A percentile compares a stretch with the other conserved stretches of the same genome.
Conservation (phyloP, 495 filamentous ascomycete species). For the Pseudomonodictys pantanalensis region DNA sequence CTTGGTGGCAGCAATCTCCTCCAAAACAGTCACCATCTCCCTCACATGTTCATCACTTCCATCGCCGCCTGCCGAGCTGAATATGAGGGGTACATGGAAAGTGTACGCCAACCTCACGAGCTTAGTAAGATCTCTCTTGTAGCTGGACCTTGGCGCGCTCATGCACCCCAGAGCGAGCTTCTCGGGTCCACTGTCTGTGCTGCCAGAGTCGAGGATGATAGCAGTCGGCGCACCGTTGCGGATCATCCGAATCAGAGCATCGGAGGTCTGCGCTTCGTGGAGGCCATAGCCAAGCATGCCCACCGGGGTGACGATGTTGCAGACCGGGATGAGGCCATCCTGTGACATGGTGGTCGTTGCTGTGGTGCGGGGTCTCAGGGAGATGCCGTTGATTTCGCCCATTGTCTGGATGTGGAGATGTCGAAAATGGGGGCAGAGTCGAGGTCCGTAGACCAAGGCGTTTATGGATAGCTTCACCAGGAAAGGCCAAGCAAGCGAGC, state of each 20-base stretch:
- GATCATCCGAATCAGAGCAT: not conserved
- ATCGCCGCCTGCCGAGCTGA: constrained; percentile 51
- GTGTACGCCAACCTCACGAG: constrained; percentile 38
- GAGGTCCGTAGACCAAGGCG: too few relatives aligned
- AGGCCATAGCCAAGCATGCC: constrained; percentile 51
- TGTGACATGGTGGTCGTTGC: too few relatives aligned
- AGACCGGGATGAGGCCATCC: constrained; percentile 3
- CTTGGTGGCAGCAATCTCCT: constrained; percentile 22
- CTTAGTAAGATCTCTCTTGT: constrained; percentile 45
- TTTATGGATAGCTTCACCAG: too few relatives aligned
- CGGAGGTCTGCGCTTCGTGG: not conserved
- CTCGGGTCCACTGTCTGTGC: constrained; percentile 49
- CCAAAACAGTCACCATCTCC: constrained; percentile 44
- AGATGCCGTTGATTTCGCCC: too few relatives aligned
- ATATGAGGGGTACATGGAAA: constrained; percentile 43
- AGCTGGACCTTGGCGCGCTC: constrained; percentile 39
- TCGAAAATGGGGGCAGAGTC: too few relatives aligned
- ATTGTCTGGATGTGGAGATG: too few relatives aligned
- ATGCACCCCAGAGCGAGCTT: constrained; percentile 46
- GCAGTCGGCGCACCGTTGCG: constrained; percentile 36
- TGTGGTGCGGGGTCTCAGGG: too few relatives aligned
- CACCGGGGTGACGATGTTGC: constrained; percentile 47
- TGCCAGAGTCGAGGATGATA: constrained; percentile 51
- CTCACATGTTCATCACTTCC: constrained; percentile 48
- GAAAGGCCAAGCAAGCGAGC: too few relatives aligned